Base-by-base conservation (phyloP, 2,329 filamentous ascomycete genomes). In the Fusarium bactridioides region DNA sequence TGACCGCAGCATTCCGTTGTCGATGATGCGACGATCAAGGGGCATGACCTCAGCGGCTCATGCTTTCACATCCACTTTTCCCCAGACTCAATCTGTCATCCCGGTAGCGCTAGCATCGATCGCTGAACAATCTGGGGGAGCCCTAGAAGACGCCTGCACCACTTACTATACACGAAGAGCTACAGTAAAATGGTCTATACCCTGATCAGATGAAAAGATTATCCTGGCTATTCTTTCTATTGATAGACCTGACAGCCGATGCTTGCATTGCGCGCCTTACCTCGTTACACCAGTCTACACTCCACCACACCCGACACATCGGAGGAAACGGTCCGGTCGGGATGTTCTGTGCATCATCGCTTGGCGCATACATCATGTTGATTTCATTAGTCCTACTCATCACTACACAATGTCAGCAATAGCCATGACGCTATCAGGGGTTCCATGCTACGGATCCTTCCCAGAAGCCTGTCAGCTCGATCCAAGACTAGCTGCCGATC, bases 231-330 rank as follows among this genome's bases (percentile, higher is more conserved):
- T 33, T 13, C 2, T 5, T 10, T 12, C 3, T 11, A 16, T 13
- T 33, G 8, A 23, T 23, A 10, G 29, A 19, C 4, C 21, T 10
- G 29, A 27, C 5, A 31, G 7, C 11, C 5, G 27, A 23, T 13
- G 21, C 21, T 19, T 31, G 5, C 21, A 18, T 10, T 3, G 15
- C 2, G 8, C 10, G 7, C 21, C 8, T 19, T 7, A 7, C 7
- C 27, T 23, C 15, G 31, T 33, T 1, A 1, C 31, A 33, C 13
- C 31, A 15, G 31, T 1, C 31, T 33, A 15, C 31, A 33, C 31
- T 33, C 1, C 0, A 33, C 1, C 0, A 33, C 31, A 33, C 6
- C 31, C 2, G 31, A 33, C 13, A 33, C 1, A 8, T 33, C 31
- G 47, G 47, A 50, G 27, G 21, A 33, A 33, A 50, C 0, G 16